Percentiles rank a stretch among this genome's conserved stretches.
These are phyloP conservation scores for Phaffia australis DNA, from an alignment of 768 basidiomycete genomes.

Conservation along the genomic window DNA sequence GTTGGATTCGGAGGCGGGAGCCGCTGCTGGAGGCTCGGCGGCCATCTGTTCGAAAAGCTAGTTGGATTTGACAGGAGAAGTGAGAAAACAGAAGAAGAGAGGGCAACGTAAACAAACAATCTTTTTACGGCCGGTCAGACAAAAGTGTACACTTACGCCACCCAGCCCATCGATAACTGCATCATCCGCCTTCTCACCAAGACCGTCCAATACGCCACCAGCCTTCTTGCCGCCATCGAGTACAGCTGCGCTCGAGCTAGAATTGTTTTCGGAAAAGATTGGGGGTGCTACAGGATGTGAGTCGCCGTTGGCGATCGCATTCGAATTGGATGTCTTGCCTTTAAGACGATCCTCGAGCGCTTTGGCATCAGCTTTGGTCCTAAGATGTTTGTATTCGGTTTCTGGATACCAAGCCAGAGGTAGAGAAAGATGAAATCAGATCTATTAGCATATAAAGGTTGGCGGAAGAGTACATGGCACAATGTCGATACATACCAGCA, in stretches of 20 bases:
- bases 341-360: conserved; percentile 31
- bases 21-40: conserved; percentile 35
- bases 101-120: background rate
- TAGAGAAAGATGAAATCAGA: background rate
- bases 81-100: background rate
- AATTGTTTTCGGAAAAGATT: conserved; percentile 16
- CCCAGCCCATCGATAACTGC: conserved; percentile 45
- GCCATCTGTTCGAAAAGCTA: conserved; percentile 31
- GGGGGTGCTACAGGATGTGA: background rate
- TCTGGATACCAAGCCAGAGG: background rate
- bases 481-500: conserved; percentile 30
- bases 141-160: conserved; percentile 17
- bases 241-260: conserved; percentile 4
- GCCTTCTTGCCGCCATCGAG: conserved; percentile 32
- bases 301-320: background rate
- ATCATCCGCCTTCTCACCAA: conserved; percentile 49
- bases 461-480: background rate
- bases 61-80: background rate
- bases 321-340: conserved; percentile 17
- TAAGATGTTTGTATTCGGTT: conserved; percentile 29
- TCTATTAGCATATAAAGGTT: background rate
- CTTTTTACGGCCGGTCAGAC: background rate
- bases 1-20: conserved; percentile 48
- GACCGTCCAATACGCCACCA: conserved; percentile 55
- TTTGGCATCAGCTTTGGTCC: conserved; percentile 44